Evolutionary conservation across 2,329 filamentous ascomycete genomes (phyloP).

Genomic region (Cryoendolithus antarcticus): DNA sequence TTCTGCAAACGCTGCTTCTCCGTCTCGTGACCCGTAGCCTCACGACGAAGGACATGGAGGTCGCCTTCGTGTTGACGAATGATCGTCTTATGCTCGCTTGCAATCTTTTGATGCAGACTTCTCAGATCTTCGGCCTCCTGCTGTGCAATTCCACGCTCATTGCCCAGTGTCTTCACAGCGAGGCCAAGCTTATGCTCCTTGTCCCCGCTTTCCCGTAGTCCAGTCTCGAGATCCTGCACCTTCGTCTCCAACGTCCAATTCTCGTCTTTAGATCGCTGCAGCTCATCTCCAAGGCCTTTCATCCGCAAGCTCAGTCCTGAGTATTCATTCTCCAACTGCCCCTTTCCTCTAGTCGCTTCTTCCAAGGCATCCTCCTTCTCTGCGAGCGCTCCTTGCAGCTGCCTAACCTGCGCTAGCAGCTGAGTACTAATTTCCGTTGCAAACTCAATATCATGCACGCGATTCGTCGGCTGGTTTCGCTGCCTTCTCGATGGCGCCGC

Average conservation of each 20-base stretch:
- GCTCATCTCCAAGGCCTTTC: constrained; percentile 77
- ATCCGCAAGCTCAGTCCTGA: constrained; percentile 70
- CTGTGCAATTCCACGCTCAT: constrained; percentile 66
- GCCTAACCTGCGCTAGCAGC: constrained; percentile 82
- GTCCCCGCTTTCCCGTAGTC: constrained; percentile 63
- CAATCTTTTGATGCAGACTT: constrained; percentile 61
- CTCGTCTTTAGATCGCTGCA: constrained; percentile 93
- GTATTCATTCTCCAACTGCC: constrained; percentile 68
- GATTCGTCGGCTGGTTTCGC: constrained; percentile 76
- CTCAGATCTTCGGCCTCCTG: constrained; percentile 87
- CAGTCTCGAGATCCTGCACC: constrained; percentile 66
- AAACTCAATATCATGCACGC: constrained; percentile 92
- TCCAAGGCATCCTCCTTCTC: constrained; percentile 83
- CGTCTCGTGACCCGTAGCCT: constrained; percentile 61
- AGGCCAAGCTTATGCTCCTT: constrained; percentile 73
- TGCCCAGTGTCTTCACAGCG: constrained; percentile 53
- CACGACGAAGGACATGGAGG: constrained; percentile 70
- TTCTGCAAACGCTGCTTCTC: constrained; percentile 68
- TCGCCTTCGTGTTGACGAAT: constrained; percentile 84
- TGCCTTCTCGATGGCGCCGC: constrained; percentile 68
- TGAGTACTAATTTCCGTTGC: constrained; percentile 97
- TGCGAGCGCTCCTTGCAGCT: constrained; percentile 69
- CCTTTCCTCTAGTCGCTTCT: constrained; percentile 59
- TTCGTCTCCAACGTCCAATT: constrained; percentile 96
- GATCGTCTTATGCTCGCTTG: constrained; percentile 64